Evolutionary conservation across 768 basidiomycete genomes (phyloP), one percentile per base, ranked within the genome.

Genomic region (Boletus insuetus): DNA sequence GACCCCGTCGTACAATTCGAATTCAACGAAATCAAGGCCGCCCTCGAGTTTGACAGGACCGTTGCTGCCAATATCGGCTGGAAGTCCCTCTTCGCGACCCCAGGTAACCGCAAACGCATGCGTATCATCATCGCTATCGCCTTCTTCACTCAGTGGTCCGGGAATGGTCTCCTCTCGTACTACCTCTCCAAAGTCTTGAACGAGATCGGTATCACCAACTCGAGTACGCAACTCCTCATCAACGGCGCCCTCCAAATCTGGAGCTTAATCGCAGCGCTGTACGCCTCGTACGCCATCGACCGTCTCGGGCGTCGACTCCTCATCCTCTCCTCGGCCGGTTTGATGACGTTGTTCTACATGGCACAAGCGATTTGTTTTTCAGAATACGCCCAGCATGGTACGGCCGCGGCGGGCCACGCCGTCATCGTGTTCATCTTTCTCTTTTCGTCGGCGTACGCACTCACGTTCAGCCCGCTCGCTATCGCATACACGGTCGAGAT

Each of bases 1-100:
- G 86, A 89, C 64, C 81, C 83, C 3, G 78, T 89, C 24, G 85
- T 89, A 43, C 75, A 79, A 58, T 89, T 86, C 62, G 88, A 91
- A 69, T 89, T 79, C 64, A 78, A 87, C 52, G 90, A 91, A 72
- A 93, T 93, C 75, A 89, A 83, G 74, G 79, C 85, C n/a, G 84
- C 87, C 26, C 81, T 92, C 49, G 81, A 85, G 3, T 78, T 87
- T 41, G 91, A 93, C 58, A 78, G 79, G 39, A 75, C 65, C 10
- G 83, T 83, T 46, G 77, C 79, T 17, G 69, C 79, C 42, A 83
- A 82, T 61, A 72, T 87, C 44, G 84, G 84, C 55, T 92, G 85
- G 84, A 83, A 79, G 58, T 77, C 86, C 4, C 79, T 93, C 56
- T 73, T 89, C 66, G 63, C 74, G 11, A 89, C 84, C 0, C 77